A percentile compares a stretch with the other conserved stretches of the same genome.
Conservation (phyloP, 805 yeast species). For the Saccharomycopsis sp. region DNA sequence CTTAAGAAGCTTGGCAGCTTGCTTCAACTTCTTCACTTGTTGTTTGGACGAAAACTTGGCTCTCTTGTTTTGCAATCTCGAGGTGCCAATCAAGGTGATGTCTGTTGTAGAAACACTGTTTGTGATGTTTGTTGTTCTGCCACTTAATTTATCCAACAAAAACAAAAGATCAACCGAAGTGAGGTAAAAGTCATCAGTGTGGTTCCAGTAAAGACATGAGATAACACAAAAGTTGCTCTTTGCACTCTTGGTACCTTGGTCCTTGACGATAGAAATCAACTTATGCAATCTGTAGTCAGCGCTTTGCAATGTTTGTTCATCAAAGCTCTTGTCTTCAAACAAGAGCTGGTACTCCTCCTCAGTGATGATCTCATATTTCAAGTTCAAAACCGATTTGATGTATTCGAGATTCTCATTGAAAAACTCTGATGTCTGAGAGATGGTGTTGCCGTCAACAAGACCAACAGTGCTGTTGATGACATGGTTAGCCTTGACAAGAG, state of each 20-base stretch:
- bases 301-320: neutral
- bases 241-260: constrained; percentile 27
- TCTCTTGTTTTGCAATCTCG: neutral
- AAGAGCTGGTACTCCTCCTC: constrained; percentile 23
- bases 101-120: constrained; percentile 8
- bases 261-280: constrained; percentile 30
- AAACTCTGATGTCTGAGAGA: neutral
- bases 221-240: constrained; percentile 33
- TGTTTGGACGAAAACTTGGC: constrained; percentile 9
- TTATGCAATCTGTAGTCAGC: constrained; percentile 2
- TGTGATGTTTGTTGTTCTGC: constrained; percentile 16
- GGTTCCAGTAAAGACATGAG: constrained; percentile 48
- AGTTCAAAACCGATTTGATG: constrained; percentile 14
- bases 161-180: constrained; percentile 53
- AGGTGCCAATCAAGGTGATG: neutral
- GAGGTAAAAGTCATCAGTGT: constrained; percentile 35
- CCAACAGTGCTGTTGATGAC: constrained; percentile 23
- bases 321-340: constrained; percentile 21
- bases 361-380: constrained; percentile 15
- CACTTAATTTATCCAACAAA: constrained; percentile 35
- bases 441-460: neutral
- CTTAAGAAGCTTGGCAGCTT: constrained; percentile 15
- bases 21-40: constrained; percentile 11
- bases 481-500: constrained; percentile 23
- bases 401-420: constrained; percentile 17